phyloP scores from a whole-genome alignment of 106 monocot genomes.

The Platanthera guangdongensis region DNA sequence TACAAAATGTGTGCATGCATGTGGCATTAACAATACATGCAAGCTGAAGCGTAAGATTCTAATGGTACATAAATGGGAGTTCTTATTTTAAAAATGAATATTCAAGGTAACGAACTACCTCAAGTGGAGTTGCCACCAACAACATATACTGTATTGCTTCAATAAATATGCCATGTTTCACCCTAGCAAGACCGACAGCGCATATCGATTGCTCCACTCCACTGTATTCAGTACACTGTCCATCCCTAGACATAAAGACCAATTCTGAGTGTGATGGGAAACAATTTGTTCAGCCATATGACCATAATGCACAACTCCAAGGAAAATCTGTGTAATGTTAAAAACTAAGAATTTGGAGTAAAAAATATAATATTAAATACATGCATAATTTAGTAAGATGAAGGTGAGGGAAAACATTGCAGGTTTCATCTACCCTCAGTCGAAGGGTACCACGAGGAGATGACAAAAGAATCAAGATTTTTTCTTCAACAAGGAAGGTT shows the following conservation, averaged over 20 bases:
- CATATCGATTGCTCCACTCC: slow-evolving; percentile 78
- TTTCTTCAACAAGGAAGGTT: too few species aligned
- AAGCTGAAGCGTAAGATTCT: neutral
- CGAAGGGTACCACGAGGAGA: too few species aligned
- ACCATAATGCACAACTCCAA: neutral
- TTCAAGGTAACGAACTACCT: slow-evolving; percentile 32
- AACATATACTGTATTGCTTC: slow-evolving; percentile 91
- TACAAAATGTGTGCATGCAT: neutral
- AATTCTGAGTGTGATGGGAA: neutral
- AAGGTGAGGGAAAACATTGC: too few species aligned
- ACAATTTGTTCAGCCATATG: neutral
- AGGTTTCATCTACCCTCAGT: too few species aligned
- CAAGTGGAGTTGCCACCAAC: slow-evolving; percentile 80
- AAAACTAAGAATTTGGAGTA: neutral
- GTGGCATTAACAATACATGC: neutral
- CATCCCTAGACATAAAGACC: slow-evolving; percentile 43
- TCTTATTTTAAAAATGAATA: neutral
- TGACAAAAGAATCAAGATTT: too few species aligned
- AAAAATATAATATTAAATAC: too few species aligned
- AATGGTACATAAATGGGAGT: neutral
- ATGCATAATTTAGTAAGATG: too few species aligned
- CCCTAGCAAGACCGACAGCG: slow-evolving; percentile 78
- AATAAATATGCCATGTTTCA: slow-evolving; percentile 85
- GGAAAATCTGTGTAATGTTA: neutral
- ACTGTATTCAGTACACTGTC: slow-evolving; percentile 79